Evolutionary conservation across 345 rosid species (phyloP).

Genomic region (Cochlearia excelsa): DNA sequence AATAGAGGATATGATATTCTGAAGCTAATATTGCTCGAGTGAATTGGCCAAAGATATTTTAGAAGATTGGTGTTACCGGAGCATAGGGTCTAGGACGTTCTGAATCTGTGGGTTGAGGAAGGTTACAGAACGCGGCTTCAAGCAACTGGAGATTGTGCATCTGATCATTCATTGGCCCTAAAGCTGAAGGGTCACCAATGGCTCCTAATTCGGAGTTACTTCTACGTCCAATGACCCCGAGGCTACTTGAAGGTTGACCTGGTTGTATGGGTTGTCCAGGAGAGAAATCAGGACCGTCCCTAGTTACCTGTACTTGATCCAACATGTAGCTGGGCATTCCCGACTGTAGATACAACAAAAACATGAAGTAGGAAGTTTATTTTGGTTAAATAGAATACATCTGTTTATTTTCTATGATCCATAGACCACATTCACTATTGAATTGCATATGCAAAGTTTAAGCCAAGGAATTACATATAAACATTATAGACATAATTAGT

Average conservation of each 20-base stretch:
- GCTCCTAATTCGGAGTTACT: constrained; percentile 80
- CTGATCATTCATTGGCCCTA: constrained; percentile 69
- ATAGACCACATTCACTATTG: constrained; percentile 16
- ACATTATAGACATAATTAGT: constrained; percentile 16
- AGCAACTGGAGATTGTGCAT: constrained; percentile 80
- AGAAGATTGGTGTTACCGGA: constrained; percentile 54
- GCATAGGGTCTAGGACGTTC: constrained; percentile 80
- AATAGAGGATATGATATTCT: constrained; percentile 2
- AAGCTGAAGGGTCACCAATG: constrained; percentile 68
- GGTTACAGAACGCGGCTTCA: constrained; percentile 72
- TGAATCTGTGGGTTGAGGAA: constrained; percentile 90
- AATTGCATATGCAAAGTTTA: constrained; percentile 34
- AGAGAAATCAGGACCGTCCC: constrained; percentile 68
- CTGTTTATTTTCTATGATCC: constrained; percentile 8
- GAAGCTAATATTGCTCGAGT: constrained; percentile 2
- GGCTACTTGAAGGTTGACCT: constrained; percentile 61
- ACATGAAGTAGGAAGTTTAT: neutral
- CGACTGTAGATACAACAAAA: constrained; percentile 51
- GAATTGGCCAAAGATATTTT: constrained; percentile 10
- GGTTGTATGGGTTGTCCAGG: constrained; percentile 86
- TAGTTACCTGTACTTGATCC: constrained; percentile 57
- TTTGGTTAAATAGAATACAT: constrained; percentile 9
- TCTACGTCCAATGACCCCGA: constrained; percentile 89
- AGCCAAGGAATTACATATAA: constrained; percentile 28
- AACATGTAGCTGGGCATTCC: constrained; percentile 59